A percentile compares a stretch with the other conserved stretches of the same genome.
These are phyloP conservation scores for Pestalotiopsis sp. DNA, from an alignment of 2,329 filamentous ascomycete species.

Conservation along the genomic window DNA sequence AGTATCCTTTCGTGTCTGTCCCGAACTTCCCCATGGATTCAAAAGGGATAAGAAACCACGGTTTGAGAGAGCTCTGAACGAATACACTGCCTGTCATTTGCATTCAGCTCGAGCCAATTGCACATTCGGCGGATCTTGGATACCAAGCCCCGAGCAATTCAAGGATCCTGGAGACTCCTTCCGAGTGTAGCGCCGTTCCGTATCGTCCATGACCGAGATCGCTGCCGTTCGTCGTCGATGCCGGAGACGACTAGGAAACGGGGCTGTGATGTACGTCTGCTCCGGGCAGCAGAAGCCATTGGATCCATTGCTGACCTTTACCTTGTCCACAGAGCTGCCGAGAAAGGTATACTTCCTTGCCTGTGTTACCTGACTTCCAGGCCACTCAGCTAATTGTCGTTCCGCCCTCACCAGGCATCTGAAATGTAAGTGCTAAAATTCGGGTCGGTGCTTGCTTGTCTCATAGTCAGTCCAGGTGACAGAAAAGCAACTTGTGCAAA, in stretches of 20 bases:
- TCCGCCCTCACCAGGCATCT: background rate
- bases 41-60: slow-evolving; percentile 5
- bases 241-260: slow-evolving; percentile 3
- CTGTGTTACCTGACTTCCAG: background rate
- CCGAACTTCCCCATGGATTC: background rate
- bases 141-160: background rate
- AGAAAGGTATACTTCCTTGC: background rate
- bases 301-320: background rate
- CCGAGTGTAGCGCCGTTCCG: background rate
- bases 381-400: background rate
- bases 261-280: background rate
- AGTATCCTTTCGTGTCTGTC: background rate
- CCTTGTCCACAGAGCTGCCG: background rate
- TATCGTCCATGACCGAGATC: background rate
- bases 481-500: background rate
- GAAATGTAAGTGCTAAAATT: background rate
- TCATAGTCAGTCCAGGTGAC: background rate
- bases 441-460: background rate
- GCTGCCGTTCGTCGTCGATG: background rate
- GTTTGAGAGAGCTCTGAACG: background rate
- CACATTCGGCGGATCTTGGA: background rate
- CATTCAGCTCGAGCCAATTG: background rate
- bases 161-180: background rate
- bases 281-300: background rate
- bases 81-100: background rate